Evolutionary conservation across 2,329 filamentous ascomycete genomes (phyloP).

Genomic region (Uncinocarpus reesii): DNA sequence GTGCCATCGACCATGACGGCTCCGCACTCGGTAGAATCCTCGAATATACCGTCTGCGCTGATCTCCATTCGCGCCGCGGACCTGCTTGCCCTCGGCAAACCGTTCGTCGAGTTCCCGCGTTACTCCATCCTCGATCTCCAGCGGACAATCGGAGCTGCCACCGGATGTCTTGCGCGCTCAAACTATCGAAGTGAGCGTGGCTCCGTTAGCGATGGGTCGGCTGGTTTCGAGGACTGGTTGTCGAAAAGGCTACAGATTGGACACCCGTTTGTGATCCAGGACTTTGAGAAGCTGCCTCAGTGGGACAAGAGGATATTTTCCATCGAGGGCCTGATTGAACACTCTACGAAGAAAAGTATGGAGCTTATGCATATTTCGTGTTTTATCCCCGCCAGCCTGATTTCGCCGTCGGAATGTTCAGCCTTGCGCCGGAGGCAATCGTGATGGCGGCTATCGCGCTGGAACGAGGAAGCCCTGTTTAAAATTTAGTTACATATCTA

Average conservation of each 20-base stretch:
- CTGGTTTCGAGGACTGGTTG: conserved; percentile 22
- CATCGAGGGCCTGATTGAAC: conserved; percentile 25
- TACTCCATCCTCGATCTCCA: conserved; percentile 24
- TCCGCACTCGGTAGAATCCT: conserved; percentile 36
- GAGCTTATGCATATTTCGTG: not conserved
- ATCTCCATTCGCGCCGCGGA: conserved; percentile 15
- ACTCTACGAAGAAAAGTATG: conserved; percentile 28
- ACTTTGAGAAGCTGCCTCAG: conserved; percentile 25
- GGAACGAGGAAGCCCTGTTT: not conserved
- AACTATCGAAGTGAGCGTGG: not conserved
- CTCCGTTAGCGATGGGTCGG: not conserved
- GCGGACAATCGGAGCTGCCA: not conserved
- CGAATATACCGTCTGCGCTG: conserved; percentile 34
- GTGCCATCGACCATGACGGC: conserved; percentile 23
- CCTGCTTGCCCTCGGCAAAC: conserved; percentile 22
- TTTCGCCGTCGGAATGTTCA: not conserved
- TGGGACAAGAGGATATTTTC: conserved; percentile 23
- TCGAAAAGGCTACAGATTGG: conserved; percentile 25
- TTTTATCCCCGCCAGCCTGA: not conserved
- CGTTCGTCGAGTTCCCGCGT: conserved; percentile 25
- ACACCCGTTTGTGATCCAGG: conserved; percentile 28
- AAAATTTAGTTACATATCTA: not conserved
- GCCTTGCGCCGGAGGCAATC: not conserved
- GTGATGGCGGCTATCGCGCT: not conserved
- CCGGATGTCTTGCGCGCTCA: not conserved